Evolutionary conservation across 108 stramenopile species (phyloP).

Genomic region (Halocafeteria seosinensis): DNA sequence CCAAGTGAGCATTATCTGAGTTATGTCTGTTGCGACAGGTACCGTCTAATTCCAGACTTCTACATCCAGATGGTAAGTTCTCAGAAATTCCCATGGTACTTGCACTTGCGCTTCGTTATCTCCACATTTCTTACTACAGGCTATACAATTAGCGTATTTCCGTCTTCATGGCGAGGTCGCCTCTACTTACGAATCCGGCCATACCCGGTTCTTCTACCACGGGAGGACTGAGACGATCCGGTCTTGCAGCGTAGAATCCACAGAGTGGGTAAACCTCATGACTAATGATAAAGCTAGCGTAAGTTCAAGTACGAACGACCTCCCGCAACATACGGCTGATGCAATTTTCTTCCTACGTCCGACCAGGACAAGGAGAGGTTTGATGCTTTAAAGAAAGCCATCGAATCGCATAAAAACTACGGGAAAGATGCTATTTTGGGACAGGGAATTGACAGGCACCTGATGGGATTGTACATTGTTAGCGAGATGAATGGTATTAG

Average conservation of each 20-base stretch:
- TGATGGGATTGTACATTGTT: neutral
- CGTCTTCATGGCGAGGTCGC: slow-evolving; percentile 25
- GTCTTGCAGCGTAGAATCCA: slow-evolving; percentile 5
- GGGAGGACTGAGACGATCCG: slow-evolving; percentile 39
- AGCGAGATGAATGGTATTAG: neutral
- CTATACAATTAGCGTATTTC: slow-evolving; percentile 28
- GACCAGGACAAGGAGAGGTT: neutral
- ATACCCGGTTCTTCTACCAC: slow-evolving; percentile 22
- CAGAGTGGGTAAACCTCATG: slow-evolving; percentile 8
- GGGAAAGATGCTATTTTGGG: neutral
- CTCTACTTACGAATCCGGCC: slow-evolving; percentile 29
- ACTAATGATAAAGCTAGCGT: neutral
- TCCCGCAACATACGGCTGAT: neutral
- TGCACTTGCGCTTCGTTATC: too few species aligned
- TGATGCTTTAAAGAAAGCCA: neutral
- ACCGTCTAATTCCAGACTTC: slow-evolving; percentile 29
- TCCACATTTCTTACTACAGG: too few species aligned
- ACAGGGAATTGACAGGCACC: neutral
- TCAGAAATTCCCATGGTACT: too few species aligned
- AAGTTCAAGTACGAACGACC: neutral
- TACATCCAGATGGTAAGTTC: slow-evolving; percentile 27
- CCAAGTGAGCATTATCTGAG: too few species aligned
- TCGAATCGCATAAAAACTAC: neutral
- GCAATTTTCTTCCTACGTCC: neutral
- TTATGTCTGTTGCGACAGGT: too few species aligned